phyloP scores from a whole-genome alignment of 768 basidiomycete species.

The Suillus tomentosus region DNA sequence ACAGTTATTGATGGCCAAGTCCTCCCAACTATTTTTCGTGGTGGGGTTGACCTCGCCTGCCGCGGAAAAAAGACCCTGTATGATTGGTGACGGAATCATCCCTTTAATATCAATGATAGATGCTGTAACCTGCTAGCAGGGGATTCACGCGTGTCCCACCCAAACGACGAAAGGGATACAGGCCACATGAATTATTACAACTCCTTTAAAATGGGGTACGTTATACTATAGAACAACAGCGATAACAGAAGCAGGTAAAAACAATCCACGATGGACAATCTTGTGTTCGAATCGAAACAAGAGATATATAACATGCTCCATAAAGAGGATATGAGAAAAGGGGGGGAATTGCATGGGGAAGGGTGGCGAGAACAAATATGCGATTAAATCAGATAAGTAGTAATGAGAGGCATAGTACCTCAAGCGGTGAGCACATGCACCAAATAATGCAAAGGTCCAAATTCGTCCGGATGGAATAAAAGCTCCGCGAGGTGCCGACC shows the following conservation, averaged over 20 bases:
- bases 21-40: conserved; percentile 82
- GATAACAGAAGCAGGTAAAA: conserved; percentile 12
- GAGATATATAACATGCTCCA: conserved; percentile 9
- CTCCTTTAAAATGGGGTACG: conserved; percentile 26
- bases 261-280: background rate
- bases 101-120: conserved; percentile 2
- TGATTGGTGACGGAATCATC: conserved; percentile 57
- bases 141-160: background rate
- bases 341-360: conserved; percentile 14
- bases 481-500: background rate
- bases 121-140: conserved; percentile 2
- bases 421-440: conserved; percentile 8
- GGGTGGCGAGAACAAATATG: conserved; percentile 11
- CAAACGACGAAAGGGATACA: conserved; percentile 7
- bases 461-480: conserved; percentile 20
- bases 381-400: conserved; percentile 10
- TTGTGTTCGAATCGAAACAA: background rate
- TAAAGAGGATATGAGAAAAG: conserved; percentile 5
- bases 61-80: conserved; percentile 69
- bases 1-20: conserved; percentile 87
- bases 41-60: conserved; percentile 76
- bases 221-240: conserved; percentile 24
- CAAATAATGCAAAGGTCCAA: conserved; percentile 23
- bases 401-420: conserved; percentile 10
- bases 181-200: conserved; percentile 24